Conservation (phyloP, 257 asterid genomes). For the Scutellaria baicalensis region DNA sequence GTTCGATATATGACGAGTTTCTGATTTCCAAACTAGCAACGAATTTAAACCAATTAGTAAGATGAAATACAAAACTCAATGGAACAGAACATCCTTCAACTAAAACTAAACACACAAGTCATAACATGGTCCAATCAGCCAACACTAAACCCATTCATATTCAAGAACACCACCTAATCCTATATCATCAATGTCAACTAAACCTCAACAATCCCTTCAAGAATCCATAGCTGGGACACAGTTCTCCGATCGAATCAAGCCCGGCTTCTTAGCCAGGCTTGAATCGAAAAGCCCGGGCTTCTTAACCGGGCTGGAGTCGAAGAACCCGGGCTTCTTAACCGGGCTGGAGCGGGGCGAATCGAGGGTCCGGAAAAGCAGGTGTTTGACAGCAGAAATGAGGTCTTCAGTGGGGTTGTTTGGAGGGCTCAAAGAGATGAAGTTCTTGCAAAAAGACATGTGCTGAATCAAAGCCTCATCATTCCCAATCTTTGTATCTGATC, state of each 20-base stretch:
- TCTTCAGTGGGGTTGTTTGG: conserved; percentile 45
- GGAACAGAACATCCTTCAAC: conserved; percentile 7
- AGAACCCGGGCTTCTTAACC: conserved; percentile 17
- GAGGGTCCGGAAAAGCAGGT: conserved; percentile 55
- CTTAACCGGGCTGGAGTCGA: conserved; percentile 51
- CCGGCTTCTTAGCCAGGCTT: background rate
- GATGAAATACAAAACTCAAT: background rate
- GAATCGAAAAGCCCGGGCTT: too few species aligned
- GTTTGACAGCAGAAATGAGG: conserved; percentile 64
- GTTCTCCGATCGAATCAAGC: conserved; percentile 34
- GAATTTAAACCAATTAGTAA: background rate
- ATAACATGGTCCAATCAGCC: background rate
- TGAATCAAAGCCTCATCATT: conserved; percentile 66
- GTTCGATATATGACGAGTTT: too few species aligned
- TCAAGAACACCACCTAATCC: background rate
- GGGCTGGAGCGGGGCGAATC: conserved; percentile 62
- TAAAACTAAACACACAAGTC: background rate
- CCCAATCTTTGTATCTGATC: conserved; percentile 42
- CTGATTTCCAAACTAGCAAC: background rate
- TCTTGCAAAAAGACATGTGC: conserved; percentile 70
- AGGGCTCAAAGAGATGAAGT: conserved; percentile 53
- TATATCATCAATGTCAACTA: background rate
- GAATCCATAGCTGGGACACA: conserved; percentile 41
- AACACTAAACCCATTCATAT: background rate
- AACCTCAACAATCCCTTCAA: background rate